phyloP scores from a whole-genome alignment of 1,284 basidiomycete species.

The Schizopora paradoxa region DNA sequence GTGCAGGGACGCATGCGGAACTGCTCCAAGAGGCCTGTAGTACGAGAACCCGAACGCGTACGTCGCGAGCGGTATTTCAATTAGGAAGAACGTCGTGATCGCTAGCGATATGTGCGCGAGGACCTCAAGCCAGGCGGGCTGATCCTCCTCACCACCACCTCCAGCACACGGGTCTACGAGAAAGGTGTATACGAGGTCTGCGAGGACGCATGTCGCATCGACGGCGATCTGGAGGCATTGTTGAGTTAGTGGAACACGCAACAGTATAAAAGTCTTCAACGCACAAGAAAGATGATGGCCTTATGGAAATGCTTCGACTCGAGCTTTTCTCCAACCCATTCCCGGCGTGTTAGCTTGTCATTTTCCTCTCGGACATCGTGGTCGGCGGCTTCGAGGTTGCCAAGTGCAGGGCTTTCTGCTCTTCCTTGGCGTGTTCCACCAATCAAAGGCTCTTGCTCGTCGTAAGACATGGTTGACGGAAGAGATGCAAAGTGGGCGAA shows the following conservation, averaged over 20 bases:
- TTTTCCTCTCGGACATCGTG: slow-evolving; percentile 14
- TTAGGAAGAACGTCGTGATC: slow-evolving; percentile 66
- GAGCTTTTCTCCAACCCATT: slow-evolving; percentile 41
- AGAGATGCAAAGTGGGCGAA: too few relatives aligned
- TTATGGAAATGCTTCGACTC: slow-evolving; percentile 53
- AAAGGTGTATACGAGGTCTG: slow-evolving; percentile 64
- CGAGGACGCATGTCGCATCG: slow-evolving; percentile 61
- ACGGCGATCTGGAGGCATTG: slow-evolving; percentile 45
- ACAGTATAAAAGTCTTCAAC: slow-evolving; percentile 22
- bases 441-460: background rate
- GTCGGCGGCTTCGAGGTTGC: slow-evolving; percentile 17
- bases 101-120: slow-evolving; percentile 56
- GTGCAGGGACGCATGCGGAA: slow-evolving; percentile 55
- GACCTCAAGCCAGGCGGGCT: slow-evolving; percentile 58
- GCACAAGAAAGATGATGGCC: slow-evolving; percentile 55
- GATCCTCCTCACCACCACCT: slow-evolving; percentile 36
- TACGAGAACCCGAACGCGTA: slow-evolving; percentile 57
- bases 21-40: slow-evolving; percentile 51
- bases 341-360: slow-evolving; percentile 27
- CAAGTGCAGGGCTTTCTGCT: too few relatives aligned
- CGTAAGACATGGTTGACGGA: too few relatives aligned
- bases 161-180: slow-evolving; percentile 47
- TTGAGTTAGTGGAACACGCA: slow-evolving; percentile 11
- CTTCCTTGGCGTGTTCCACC: too few relatives aligned
- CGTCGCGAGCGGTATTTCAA: slow-evolving; percentile 66